phyloP scores from a whole-genome alignment of 2,329 filamentous ascomycete species.

The Neoascochyta sp. region DNA sequence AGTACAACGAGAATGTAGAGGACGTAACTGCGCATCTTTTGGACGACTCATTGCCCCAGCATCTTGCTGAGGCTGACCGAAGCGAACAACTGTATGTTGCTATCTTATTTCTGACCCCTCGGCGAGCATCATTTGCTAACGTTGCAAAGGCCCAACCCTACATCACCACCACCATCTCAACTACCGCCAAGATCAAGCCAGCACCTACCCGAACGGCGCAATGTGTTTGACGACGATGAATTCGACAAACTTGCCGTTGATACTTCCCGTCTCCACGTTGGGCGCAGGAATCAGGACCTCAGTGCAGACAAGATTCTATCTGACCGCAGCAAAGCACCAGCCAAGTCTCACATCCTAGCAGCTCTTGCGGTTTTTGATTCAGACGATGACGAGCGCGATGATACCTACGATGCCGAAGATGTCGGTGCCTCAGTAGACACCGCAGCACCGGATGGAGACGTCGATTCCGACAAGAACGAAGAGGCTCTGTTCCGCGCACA shows the following conservation, averaged over 20 bases:
- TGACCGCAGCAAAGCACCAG: conserved; percentile 61
- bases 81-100: conserved; percentile 56
- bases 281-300: conserved; percentile 60
- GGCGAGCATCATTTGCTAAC: conserved; percentile 10
- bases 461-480: conserved; percentile 62
- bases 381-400: conserved; percentile 93
- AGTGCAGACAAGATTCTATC: conserved; percentile 71
- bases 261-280: conserved; percentile 69
- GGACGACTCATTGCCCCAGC: conserved; percentile 67
- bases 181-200: conserved; percentile 60
- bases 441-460: conserved; percentile 46
- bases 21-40: conserved; percentile 77
- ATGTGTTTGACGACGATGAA: conserved; percentile 71
- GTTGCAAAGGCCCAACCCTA: conserved; percentile 13
- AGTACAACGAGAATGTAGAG: conserved; percentile 74
- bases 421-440: conserved; percentile 84
- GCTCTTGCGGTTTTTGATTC: conserved; percentile 86
- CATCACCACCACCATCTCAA: conserved; percentile 23
- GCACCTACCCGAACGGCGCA: conserved; percentile 57
- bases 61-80: conserved; percentile 63
- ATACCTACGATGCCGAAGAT: conserved; percentile 91
- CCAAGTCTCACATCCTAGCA: conserved; percentile 82
- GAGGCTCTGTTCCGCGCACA: conserved; percentile 71
- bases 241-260: conserved; percentile 68
- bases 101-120: background rate